Percentiles rank a stretch among this genome's conserved stretches.
These are phyloP conservation scores for Chalara sp. DNA, from an alignment of 2,329 filamentous ascomycete genomes.

Conservation along the genomic window DNA sequence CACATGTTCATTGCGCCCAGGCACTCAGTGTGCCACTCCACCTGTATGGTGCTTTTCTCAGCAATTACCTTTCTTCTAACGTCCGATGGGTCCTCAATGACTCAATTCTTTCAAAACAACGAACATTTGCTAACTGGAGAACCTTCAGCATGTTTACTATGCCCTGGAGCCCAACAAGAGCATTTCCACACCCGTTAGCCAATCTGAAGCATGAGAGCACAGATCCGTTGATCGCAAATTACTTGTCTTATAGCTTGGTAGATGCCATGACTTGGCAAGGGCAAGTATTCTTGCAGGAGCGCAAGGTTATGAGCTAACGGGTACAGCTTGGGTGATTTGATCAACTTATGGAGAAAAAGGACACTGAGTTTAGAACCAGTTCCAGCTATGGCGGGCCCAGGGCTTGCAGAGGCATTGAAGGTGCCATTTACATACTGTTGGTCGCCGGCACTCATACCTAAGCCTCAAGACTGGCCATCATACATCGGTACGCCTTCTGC, in stretches of 20 bases:
- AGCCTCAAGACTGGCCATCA: constrained; percentile 32
- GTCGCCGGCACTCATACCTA: constrained; percentile 34
- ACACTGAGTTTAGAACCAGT: constrained; percentile 35
- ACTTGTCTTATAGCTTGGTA: constrained; percentile 59
- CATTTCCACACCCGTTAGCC: constrained; percentile 57
- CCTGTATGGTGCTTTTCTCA: constrained; percentile 43
- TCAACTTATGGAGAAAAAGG: constrained; percentile 34
- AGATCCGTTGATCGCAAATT: constrained; percentile 55
- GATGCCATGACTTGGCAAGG: constrained; percentile 69
- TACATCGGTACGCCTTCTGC: constrained; percentile 26
- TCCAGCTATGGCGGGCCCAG: constrained; percentile 29
- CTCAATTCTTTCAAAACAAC: constrained; percentile 66
- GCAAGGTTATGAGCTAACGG: neutral
- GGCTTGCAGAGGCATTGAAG: constrained; percentile 27
- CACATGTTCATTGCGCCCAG: constrained; percentile 72
- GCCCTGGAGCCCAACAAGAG: constrained; percentile 50
- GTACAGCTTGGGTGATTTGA: constrained; percentile 35
- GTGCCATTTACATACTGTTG: constrained; percentile 21
- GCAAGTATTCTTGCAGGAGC: constrained; percentile 29
- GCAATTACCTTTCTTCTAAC: too few species aligned
- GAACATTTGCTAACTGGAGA: constrained; percentile 64
- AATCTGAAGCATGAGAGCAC: constrained; percentile 32
- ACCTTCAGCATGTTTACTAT: constrained; percentile 10
- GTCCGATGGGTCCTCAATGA: too few species aligned
- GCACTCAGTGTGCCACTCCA: constrained; percentile 69